phyloP scores from a whole-genome alignment of 805 yeast species.

The Millerozyma acaciae region DNA sequence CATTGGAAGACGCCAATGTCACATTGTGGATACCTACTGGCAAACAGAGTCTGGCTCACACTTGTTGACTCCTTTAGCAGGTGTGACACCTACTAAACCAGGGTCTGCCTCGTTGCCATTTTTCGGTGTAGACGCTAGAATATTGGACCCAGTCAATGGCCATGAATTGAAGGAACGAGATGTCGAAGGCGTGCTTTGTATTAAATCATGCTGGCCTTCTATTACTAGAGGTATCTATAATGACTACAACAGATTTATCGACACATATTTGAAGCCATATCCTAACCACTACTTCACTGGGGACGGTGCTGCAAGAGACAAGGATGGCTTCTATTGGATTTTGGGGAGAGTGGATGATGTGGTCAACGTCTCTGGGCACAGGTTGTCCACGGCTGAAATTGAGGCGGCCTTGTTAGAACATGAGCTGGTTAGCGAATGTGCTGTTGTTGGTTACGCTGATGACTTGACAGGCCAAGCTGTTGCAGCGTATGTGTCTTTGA shows the following conservation, averaged over 20 bases:
- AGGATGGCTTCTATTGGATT: conserved; percentile 96
- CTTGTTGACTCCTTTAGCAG: conserved; percentile 90
- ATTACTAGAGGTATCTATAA: conserved; percentile 95
- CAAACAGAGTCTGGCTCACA: conserved; percentile 98
- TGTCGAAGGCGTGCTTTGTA: conserved; percentile 94
- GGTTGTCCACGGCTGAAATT: conserved; percentile 97
- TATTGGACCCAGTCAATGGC: conserved; percentile 92
- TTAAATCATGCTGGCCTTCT: conserved; percentile 94
- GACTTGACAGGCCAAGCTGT: conserved; percentile 98
- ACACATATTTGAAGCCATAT: conserved; percentile 90
- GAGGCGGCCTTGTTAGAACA: conserved; percentile 87
- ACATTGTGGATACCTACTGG: conserved; percentile 96
- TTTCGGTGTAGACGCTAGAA: conserved; percentile 88
- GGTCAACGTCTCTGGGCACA: conserved; percentile 95
- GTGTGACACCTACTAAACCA: conserved; percentile 92
- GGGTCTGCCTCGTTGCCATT: conserved; percentile 97
- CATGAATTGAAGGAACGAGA: conserved; percentile 79
- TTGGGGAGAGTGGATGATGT: conserved; percentile 98
- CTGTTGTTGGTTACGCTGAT: conserved; percentile 94
- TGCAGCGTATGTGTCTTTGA: conserved; percentile 87
- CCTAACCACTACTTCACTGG: conserved; percentile 95
- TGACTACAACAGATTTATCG: conserved; percentile 81
- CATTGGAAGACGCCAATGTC: conserved; percentile 86
- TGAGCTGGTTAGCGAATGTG: conserved; percentile 81
- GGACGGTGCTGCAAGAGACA: conserved; percentile 97